Evolutionary conservation across 331 rosid genomes (phyloP).

Genomic region (Ulmus americana): DNA sequence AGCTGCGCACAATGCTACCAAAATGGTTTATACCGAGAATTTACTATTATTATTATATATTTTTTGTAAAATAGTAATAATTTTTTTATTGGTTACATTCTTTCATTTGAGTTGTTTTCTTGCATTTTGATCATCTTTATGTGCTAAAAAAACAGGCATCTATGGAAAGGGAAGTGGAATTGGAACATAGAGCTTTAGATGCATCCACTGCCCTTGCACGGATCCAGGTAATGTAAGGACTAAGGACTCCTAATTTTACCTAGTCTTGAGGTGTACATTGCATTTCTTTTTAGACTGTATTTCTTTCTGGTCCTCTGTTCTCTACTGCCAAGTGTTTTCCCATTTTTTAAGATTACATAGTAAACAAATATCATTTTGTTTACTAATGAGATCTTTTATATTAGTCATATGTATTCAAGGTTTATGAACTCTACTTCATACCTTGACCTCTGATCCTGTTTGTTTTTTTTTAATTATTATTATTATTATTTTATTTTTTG

Average conservation of each 20-base stretch:
- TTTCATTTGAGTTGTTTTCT: slow-evolving; percentile 17
- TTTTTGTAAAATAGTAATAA: neutral
- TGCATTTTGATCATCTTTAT: slow-evolving; percentile 19
- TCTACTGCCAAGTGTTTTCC: too few species aligned
- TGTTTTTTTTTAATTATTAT: too few species aligned
- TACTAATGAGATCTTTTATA: too few species aligned
- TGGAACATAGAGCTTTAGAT: slow-evolving; percentile 94
- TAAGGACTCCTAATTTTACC: neutral
- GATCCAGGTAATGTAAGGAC: slow-evolving; percentile 69
- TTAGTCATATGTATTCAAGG: too few species aligned
- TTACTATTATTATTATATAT: neutral
- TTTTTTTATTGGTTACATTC: slow-evolving; percentile 3
- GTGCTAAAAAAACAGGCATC: slow-evolving; percentile 59
- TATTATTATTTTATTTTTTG: too few species aligned
- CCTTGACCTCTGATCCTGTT: too few species aligned
- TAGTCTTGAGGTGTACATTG: too few species aligned
- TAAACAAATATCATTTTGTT: too few species aligned
- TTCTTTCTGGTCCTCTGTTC: too few species aligned
- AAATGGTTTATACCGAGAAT: slow-evolving; percentile 51
- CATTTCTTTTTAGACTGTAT: too few species aligned
- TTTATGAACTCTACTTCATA: too few species aligned
- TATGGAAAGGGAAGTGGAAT: slow-evolving; percentile 95
- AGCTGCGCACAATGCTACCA: slow-evolving; percentile 81
- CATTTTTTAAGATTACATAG: too few species aligned
- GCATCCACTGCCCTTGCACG: slow-evolving; percentile 91